Evolutionary conservation across 352 stramenopile genomes (phyloP).

Genomic region (Phytopythium kandeliae): DNA sequence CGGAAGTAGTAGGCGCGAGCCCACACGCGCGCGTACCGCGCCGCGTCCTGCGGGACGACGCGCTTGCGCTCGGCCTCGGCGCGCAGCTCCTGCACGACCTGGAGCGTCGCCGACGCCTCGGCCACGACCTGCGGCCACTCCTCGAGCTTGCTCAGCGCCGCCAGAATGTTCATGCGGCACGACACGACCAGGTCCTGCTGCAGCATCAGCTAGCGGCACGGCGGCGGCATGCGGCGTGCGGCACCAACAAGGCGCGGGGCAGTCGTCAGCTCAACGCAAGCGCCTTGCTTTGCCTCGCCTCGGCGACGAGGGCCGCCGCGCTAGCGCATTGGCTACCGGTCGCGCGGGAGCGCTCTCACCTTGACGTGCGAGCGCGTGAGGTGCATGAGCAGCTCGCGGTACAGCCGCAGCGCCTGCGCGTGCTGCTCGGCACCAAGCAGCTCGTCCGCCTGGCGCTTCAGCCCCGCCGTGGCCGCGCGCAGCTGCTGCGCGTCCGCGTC

Average conservation of each 20-base stretch:
- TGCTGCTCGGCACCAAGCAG: constrained; percentile 45
- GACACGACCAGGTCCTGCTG: constrained; percentile 58
- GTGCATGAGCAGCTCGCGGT: constrained; percentile 67
- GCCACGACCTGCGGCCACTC: constrained; percentile 40
- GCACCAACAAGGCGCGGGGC: no score
- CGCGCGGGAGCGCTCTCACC: constrained; percentile 15
- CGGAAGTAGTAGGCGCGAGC: constrained; percentile 57
- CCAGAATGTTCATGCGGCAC: constrained; percentile 65
- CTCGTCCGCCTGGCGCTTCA: constrained; percentile 66
- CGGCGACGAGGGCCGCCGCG: no score
- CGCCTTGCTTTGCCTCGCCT: no score
- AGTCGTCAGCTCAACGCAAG: background rate
- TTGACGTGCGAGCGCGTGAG: constrained; percentile 64
- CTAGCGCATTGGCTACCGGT: no score
- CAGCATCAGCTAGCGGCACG: constrained; percentile 37
- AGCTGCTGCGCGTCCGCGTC: constrained; percentile 45
- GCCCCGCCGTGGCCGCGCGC: constrained; percentile 25
- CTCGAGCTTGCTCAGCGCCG: constrained; percentile 47
- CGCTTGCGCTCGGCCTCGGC: constrained; percentile 20
- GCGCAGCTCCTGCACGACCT: constrained; percentile 39
- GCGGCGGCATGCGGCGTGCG: no score
- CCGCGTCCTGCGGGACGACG: constrained; percentile 12
- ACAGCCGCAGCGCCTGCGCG: constrained; percentile 49
- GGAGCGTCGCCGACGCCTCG: constrained; percentile 41
- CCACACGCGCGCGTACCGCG: constrained; percentile 24